Conservation (phyloP, 768 basidiomycete species). For the Mycena floridula region DNA sequence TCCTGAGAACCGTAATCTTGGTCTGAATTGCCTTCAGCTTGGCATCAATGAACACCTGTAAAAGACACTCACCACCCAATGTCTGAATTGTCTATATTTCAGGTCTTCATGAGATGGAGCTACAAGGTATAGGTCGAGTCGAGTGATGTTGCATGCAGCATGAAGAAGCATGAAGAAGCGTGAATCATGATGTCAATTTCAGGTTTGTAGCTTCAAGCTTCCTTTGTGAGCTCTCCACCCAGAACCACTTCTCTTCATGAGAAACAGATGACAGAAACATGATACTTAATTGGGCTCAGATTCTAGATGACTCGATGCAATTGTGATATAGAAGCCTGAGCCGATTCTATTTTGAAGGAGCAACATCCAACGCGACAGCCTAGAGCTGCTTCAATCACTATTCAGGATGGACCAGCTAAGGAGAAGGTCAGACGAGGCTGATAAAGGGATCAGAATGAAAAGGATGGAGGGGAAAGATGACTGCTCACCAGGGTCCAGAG, state of each 20-base stretch:
- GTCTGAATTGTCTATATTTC: constrained; percentile 46
- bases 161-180: too few species aligned
- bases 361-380: too few species aligned
- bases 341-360: too few species aligned
- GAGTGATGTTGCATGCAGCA: constrained; percentile 14
- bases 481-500: too few species aligned
- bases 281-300: too few species aligned
- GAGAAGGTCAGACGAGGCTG: constrained; percentile 36
- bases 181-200: constrained; percentile 37
- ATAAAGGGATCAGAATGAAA: too few species aligned
- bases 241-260: constrained; percentile 27
- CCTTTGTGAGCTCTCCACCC: constrained; percentile 23
- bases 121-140: constrained; percentile 38
- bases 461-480: too few species aligned
- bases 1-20: constrained; percentile 31
- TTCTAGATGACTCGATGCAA: too few species aligned
- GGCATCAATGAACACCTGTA: background rate
- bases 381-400: too few species aligned
- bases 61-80: constrained; percentile 43
- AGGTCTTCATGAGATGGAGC: constrained; percentile 46
- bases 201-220: constrained; percentile 43
- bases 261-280: constrained; percentile 36
- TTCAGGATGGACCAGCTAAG: too few species aligned
- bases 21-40: constrained; percentile 4
- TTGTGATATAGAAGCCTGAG: too few species aligned